These are phyloP conservation scores for Coniochaeta sp. DNA, from an alignment of 2,329 filamentous ascomycete genomes.

Conservation along the genomic window DNA sequence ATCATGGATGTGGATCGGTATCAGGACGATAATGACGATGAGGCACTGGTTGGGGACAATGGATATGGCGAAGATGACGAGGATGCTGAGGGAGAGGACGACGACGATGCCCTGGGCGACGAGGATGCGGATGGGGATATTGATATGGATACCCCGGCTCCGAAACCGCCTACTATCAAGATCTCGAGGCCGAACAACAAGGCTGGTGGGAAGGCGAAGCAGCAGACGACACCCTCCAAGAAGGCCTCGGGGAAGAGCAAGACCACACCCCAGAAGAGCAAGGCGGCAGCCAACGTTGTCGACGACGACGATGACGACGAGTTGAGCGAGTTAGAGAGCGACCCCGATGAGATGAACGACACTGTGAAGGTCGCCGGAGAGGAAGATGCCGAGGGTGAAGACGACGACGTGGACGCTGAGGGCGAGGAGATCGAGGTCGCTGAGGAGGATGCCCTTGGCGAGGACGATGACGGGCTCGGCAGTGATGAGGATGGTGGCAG, in stretches of 20 bases:
- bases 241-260: constrained; percentile 14
- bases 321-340: constrained; percentile 48
- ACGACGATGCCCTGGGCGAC: constrained; percentile 35
- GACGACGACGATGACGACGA: constrained; percentile 47
- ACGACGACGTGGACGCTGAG: constrained; percentile 39
- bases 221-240: constrained; percentile 24
- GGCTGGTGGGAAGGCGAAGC: constrained; percentile 23
- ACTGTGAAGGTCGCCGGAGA: constrained; percentile 29
- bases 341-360: constrained; percentile 39
- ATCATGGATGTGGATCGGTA: constrained; percentile 17
- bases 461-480: constrained; percentile 30
- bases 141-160: constrained; percentile 31
- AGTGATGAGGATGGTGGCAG: constrained; percentile 33
- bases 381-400: constrained; percentile 22
- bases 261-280: constrained; percentile 10
- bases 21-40: constrained; percentile 19
- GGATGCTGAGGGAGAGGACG: constrained; percentile 30
- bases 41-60: constrained; percentile 22
- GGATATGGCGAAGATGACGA: constrained; percentile 35
- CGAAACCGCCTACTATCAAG: constrained; percentile 37
- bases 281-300: constrained; percentile 5
- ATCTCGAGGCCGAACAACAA: constrained; percentile 37
- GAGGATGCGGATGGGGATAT: constrained; percentile 42
- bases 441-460: constrained; percentile 29
- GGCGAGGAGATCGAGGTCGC: constrained; percentile 32